Evolutionary conservation across 2,329 filamentous ascomycete genomes (phyloP).

Genomic region (Mycosphaerelloides madeirae): DNA sequence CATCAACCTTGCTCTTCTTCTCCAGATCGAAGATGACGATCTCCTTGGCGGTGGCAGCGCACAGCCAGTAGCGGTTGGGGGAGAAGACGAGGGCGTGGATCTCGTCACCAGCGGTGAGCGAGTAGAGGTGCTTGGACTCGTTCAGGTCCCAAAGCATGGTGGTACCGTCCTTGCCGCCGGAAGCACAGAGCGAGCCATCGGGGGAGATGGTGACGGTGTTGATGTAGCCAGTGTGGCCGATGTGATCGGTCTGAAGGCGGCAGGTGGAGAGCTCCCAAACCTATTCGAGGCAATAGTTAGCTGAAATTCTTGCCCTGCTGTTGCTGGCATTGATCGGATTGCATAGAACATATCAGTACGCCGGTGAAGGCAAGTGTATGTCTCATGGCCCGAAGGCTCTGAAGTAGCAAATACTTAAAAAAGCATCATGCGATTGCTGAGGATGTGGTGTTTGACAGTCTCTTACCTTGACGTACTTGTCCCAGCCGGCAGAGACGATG

Average conservation of each 20-base stretch:
- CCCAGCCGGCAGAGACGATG: conserved; percentile 97
- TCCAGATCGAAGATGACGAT: conserved; percentile 99
- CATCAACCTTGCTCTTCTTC: conserved; percentile 99
- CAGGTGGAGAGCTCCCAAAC: conserved; percentile 99
- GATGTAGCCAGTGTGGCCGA: conserved; percentile 99
- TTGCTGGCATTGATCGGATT: neutral
- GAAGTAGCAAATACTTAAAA: conserved; percentile 99
- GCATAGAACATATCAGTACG: conserved; percentile 62
- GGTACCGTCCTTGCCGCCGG: conserved; percentile 98
- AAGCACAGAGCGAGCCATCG: conserved; percentile 97
- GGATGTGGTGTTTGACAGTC: conserved; percentile 9
- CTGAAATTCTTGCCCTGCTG: neutral
- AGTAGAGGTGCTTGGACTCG: conserved; percentile 99
- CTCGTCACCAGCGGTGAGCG: conserved; percentile 97
- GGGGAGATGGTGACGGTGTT: conserved; percentile 99
- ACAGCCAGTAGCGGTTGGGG: conserved; percentile 99
- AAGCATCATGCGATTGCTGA: conserved; percentile 72
- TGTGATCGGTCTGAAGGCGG: conserved; percentile 99
- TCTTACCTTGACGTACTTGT: conserved; percentile 99
- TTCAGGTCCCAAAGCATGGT: conserved; percentile 99
- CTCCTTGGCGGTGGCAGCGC: conserved; percentile 91
- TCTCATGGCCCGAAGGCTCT: conserved; percentile 98
- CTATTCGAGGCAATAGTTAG: conserved; percentile 45
- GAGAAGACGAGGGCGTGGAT: conserved; percentile 99
- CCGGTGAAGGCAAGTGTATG: conserved; percentile 68